phyloP scores from a whole-genome alignment of 2,329 filamentous ascomycete genomes.

The Fusarium sp. region DNA sequence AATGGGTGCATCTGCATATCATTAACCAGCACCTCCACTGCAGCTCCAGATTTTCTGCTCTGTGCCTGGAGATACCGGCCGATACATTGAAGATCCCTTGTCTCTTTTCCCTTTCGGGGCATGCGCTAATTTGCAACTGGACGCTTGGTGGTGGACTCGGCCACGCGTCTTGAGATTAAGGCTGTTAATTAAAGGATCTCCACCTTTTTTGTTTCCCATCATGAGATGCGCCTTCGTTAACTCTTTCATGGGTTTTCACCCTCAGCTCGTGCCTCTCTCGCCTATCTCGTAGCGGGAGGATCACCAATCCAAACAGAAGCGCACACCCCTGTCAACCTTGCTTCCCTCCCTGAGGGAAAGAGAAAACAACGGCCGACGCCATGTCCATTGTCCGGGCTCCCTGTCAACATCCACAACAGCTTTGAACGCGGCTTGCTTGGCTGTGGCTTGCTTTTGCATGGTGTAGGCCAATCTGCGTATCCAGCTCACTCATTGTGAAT shows the following conservation, averaged over 20 bases:
- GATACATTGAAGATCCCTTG: slow-evolving; percentile 16
- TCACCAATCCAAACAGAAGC: slow-evolving; percentile 38
- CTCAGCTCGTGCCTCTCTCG: slow-evolving; percentile 38
- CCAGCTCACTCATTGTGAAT: neutral
- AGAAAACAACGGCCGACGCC: slow-evolving; percentile 16
- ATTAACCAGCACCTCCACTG: slow-evolving; percentile 4
- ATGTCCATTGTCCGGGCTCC: slow-evolving; percentile 5
- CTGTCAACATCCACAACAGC: slow-evolving; percentile 10
- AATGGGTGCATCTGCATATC: slow-evolving; percentile 2
- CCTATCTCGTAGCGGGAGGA: slow-evolving; percentile 46
- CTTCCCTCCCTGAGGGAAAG: slow-evolving; percentile 7
- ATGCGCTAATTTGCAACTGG: slow-evolving; percentile 23
- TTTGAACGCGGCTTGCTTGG: neutral
- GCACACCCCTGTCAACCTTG: slow-evolving; percentile 35
- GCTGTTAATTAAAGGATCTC: slow-evolving; percentile 35
- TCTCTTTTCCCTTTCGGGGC: slow-evolving; percentile 26
- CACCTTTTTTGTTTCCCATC: slow-evolving; percentile 34
- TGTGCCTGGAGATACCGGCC: slow-evolving; percentile 24
- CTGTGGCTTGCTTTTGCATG: neutral
- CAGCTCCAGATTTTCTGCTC: neutral
- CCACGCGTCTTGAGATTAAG: slow-evolving; percentile 43
- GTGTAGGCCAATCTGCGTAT: neutral
- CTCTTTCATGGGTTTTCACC: neutral
- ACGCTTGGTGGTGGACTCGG: slow-evolving; percentile 38
- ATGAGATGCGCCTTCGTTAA: slow-evolving; percentile 10